A percentile compares a stretch with the other conserved stretches of the same genome.
Evolutionary conservation across 1,284 basidiomycete species (phyloP).

Genomic region (Volvariella surrecta): DNA sequence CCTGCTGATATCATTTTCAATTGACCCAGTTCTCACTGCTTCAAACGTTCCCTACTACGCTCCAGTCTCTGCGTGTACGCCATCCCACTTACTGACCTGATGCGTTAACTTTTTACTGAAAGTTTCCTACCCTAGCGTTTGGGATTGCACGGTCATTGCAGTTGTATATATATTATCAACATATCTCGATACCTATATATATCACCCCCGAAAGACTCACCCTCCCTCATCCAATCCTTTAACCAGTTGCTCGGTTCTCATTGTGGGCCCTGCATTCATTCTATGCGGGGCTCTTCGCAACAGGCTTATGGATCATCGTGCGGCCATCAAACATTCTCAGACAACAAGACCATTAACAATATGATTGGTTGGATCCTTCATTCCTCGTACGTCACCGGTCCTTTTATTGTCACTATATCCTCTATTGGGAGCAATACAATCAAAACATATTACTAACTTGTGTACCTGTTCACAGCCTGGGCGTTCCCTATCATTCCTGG

Average conservation of each 20-base stretch:
- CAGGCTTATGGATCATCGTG: slow-evolving; percentile 95
- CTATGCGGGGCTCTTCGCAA: slow-evolving; percentile 80
- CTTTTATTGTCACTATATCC: slow-evolving; percentile 11
- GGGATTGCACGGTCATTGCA: slow-evolving; percentile 70
- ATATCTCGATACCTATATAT: slow-evolving; percentile 60
- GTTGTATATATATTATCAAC: slow-evolving; percentile 63
- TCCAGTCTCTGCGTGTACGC: slow-evolving; percentile 81
- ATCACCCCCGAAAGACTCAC: slow-evolving; percentile 47
- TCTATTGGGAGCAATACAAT: slow-evolving; percentile 10
- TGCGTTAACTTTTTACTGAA: not conserved
- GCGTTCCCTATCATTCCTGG: slow-evolving; percentile 99
- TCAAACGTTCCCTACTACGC: slow-evolving; percentile 81
- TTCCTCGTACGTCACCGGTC: slow-evolving; percentile 53
- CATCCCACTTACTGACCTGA: not conserved
- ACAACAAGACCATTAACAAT: slow-evolving; percentile 92
- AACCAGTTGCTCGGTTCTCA: slow-evolving; percentile 55
- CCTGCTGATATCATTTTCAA: slow-evolving; percentile 4
- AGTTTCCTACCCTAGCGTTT: slow-evolving; percentile 40
- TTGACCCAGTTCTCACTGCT: slow-evolving; percentile 75
- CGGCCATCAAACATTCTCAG: slow-evolving; percentile 97
- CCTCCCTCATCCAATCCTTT: slow-evolving; percentile 58
- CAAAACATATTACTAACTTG: slow-evolving; percentile 21
- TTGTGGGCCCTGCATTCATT: slow-evolving; percentile 84
- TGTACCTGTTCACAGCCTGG: slow-evolving; percentile 46
- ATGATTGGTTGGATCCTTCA: slow-evolving; percentile 91